Conservation (phyloP, 768 basidiomycete species). For the Phaeolepiota aurea region DNA sequence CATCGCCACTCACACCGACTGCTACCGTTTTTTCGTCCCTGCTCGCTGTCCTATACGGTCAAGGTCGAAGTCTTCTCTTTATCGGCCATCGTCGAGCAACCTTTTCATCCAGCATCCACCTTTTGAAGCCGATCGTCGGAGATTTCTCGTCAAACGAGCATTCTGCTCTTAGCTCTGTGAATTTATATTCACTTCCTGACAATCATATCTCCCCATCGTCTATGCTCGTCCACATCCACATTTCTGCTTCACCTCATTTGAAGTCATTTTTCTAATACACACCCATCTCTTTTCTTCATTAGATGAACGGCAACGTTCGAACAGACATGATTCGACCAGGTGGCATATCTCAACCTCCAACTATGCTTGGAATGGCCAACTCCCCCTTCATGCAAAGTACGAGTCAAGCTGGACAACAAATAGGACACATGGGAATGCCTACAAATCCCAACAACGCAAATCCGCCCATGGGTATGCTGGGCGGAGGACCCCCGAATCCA, state of each 20-base stretch:
- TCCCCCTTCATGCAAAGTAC: constrained; percentile 29
- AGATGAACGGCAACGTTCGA: constrained; percentile 44
- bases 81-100: background rate
- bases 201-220: constrained; percentile 7
- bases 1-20: constrained; percentile 11
- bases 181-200: constrained; percentile 7
- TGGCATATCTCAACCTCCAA: constrained; percentile 29
- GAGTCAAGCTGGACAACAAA: constrained; percentile 25
- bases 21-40: constrained; percentile 9
- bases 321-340: constrained; percentile 39
- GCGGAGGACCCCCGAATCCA: constrained; percentile 12
- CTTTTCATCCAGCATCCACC: constrained; percentile 7
- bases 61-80: constrained; percentile 1
- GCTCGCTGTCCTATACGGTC: constrained; percentile 10
- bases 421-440: constrained; percentile 21
- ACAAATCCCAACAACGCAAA: constrained; percentile 20
- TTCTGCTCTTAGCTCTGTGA: constrained; percentile 10
- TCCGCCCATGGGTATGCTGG: constrained; percentile 30
- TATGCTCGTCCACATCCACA: constrained; percentile 7
- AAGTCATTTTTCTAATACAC: background rate
- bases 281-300: constrained; percentile 2
- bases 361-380: constrained; percentile 25
- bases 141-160: constrained; percentile 10
- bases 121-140: constrained; percentile 12
- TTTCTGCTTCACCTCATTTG: background rate